phyloP scores from a whole-genome alignment of 805 yeast genomes.

The Henningerozyma blattae region DNA sequence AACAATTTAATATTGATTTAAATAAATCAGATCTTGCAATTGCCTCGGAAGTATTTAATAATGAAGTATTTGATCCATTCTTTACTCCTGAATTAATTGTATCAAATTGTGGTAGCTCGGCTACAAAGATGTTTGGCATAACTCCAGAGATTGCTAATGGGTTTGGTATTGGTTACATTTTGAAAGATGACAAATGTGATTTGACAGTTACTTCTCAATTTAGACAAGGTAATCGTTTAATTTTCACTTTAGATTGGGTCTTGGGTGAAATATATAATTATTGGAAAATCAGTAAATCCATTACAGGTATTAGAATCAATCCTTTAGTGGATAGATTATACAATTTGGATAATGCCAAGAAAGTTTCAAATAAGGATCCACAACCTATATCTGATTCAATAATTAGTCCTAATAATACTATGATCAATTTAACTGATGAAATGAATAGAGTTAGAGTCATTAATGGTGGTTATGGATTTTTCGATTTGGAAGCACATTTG shows the following conservation, averaged over 20 bases:
- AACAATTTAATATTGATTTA: constrained; percentile 25
- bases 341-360: constrained; percentile 25
- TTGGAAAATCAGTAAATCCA: constrained; percentile 20
- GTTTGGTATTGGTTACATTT: constrained; percentile 84
- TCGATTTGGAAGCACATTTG: constrained; percentile 16
- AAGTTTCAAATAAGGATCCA: neutral
- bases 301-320: constrained; percentile 16
- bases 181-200: constrained; percentile 68
- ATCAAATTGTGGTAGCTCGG: constrained; percentile 86
- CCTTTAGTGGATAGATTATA: constrained; percentile 22
- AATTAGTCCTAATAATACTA: no score
- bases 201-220: constrained; percentile 80
- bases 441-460: neutral
- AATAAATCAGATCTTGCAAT: constrained; percentile 13
- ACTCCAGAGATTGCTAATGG: constrained; percentile 87
- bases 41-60: constrained; percentile 37
- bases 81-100: constrained; percentile 35
- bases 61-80: constrained; percentile 24
- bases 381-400: neutral
- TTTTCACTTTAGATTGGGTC: constrained; percentile 63
- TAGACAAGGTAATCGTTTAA: constrained; percentile 70
- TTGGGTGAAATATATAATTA: constrained; percentile 44
- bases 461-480: constrained; percentile 15
- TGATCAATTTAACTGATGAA: neutral
- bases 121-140: constrained; percentile 74